Conservation (phyloP, 805 yeast species). For the Metschnikowia hibisci region DNA sequence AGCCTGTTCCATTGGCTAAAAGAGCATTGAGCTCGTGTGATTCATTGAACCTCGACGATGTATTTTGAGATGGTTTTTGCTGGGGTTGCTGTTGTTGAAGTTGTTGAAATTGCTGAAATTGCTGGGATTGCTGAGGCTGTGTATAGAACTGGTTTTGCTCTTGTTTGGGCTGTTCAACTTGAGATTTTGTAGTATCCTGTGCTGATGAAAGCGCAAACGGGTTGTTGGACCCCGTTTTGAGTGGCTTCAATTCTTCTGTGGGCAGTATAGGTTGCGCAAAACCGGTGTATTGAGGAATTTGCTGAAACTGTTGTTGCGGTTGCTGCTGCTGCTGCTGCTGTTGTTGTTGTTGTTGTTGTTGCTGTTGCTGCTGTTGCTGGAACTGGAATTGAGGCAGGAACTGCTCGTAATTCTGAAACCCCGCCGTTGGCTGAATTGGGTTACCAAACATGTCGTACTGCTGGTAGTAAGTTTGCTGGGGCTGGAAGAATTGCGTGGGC, state of each 20-base stretch:
- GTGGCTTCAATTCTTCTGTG: constrained; percentile 42
- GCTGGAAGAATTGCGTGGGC: constrained; percentile 14
- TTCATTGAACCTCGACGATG: constrained; percentile 33
- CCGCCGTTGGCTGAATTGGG: constrained; percentile 53
- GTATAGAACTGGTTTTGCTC: constrained; percentile 11
- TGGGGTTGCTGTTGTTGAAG: constrained; percentile 25
- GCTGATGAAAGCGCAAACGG: constrained; percentile 58
- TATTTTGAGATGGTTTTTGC: constrained; percentile 9
- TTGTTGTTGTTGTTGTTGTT: constrained; percentile 14
- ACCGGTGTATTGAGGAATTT: constrained; percentile 21
- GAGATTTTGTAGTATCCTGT: constrained; percentile 7
- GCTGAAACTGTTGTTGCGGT: constrained; percentile 21
- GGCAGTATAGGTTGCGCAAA: constrained; percentile 14
- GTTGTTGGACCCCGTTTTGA: constrained; percentile 70
- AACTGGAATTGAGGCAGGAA: constrained; percentile 24
- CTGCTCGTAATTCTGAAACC: constrained; percentile 43
- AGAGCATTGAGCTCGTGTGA: constrained; percentile 69
- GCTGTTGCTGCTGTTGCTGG: constrained; percentile 32
- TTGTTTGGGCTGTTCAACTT: constrained; percentile 13
- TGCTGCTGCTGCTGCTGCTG: constrained; percentile 17
- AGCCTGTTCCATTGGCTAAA: constrained; percentile 82
- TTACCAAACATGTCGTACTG: constrained; percentile 64
- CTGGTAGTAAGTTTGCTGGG: constrained; percentile 20
- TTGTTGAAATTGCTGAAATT: constrained; percentile 32
- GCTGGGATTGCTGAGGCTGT: constrained; percentile 21